phyloP scores from a whole-genome alignment of 331 rosid genomes.

The Acacia concinna region DNA sequence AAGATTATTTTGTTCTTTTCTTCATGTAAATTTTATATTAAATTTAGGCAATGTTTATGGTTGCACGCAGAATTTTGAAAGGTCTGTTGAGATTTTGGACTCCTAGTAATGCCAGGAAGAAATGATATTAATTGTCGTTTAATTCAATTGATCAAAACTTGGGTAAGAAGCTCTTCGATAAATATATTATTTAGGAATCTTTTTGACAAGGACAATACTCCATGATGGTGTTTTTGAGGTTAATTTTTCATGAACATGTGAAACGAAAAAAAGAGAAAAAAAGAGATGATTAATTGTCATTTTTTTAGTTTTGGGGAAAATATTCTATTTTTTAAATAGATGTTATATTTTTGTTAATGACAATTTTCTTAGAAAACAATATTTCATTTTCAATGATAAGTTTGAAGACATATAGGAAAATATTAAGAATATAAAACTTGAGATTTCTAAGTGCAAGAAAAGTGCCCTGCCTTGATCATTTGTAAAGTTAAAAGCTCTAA shows the following conservation, averaged over 20 bases:
- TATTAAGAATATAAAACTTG: too few species aligned
- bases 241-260: too few species aligned
- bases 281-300: too few species aligned
- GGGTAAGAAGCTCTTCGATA: background rate
- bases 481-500: background rate
- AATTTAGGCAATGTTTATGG: too few species aligned
- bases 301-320: background rate
- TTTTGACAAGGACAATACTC: too few species aligned
- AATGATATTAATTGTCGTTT: background rate
- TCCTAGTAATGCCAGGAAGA: background rate
- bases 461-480: background rate
- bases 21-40: background rate
- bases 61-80: too few species aligned
- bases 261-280: too few species aligned
- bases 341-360: background rate
- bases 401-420: too few species aligned
- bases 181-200: background rate
- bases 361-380: too few species aligned
- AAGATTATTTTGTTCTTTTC: background rate
- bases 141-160: background rate
- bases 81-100: background rate
- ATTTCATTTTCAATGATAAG: too few species aligned
- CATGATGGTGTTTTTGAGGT: background rate
- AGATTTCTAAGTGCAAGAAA: background rate
- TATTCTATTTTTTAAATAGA: too few species aligned